A percentile compares a stretch with the other conserved stretches of the same genome.
Evolutionary conservation across 2,329 filamentous ascomycete genomes (phyloP).

Genomic region (Aschersonia sp.): DNA sequence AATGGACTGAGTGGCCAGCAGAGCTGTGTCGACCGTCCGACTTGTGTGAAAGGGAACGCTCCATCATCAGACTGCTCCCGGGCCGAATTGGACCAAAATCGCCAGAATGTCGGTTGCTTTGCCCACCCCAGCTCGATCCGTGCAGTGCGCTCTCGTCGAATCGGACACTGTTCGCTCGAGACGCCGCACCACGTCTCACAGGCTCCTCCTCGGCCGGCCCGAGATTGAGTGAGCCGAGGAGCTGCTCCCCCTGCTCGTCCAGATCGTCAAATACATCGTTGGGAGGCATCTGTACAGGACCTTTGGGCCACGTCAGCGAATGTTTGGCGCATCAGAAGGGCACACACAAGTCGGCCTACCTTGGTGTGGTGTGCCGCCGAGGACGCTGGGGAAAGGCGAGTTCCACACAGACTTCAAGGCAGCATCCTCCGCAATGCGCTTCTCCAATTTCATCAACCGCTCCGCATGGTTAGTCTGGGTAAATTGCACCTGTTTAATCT

Average conservation of each 20-base stretch:
- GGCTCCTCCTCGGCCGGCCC: conserved; percentile 73
- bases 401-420: conserved; percentile 79
- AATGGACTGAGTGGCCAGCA: conserved; percentile 65
- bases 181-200: conserved; percentile 71
- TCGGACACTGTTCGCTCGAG: conserved; percentile 88
- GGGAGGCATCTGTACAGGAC: conserved; percentile 64
- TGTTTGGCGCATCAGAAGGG: too few species aligned
- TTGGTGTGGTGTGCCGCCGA: conserved; percentile 74
- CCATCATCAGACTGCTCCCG: conserved; percentile 74
- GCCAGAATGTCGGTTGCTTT: conserved; percentile 66
- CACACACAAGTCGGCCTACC: conserved; percentile 34
- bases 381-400: conserved; percentile 77
- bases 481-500: conserved; percentile 52
- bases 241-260: conserved; percentile 69
- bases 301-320: conserved; percentile 26
- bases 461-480: conserved; percentile 48
- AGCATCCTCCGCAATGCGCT: conserved; percentile 52
- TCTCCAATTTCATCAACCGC: conserved; percentile 45
- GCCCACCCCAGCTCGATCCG: conserved; percentile 64
- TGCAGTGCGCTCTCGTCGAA: conserved; percentile 95
- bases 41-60: conserved; percentile 84
- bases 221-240: conserved; percentile 68
- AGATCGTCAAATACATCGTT: conserved; percentile 80
- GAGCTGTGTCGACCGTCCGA: conserved; percentile 93
- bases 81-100: conserved; percentile 69